Conservation (phyloP, 1,139 yeast species). For the Geotrichum bryndzae region DNA sequence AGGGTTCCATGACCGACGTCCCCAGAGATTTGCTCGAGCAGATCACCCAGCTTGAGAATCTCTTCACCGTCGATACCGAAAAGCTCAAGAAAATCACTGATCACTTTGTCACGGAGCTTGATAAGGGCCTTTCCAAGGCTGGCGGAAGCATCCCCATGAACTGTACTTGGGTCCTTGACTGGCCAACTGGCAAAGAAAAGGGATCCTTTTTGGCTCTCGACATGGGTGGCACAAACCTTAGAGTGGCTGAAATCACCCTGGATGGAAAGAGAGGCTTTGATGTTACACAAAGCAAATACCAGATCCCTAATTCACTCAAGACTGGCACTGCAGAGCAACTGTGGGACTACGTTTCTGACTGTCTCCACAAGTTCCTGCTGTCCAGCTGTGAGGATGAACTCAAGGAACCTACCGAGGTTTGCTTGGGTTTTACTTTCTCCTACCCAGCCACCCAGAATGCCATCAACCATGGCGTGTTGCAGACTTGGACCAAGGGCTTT, state of each 20-base stretch:
- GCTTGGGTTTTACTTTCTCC: conserved; percentile 92
- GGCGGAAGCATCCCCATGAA: conserved; percentile 95
- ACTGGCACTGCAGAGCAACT: conserved; percentile 70
- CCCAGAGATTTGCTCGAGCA: conserved; percentile 59
- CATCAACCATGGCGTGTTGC: conserved; percentile 79
- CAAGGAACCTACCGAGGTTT: conserved; percentile 37
- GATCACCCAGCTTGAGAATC: conserved; percentile 52
- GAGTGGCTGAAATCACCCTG: conserved; percentile 79
- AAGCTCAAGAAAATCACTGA: conserved; percentile 59
- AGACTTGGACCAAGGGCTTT: conserved; percentile 98
- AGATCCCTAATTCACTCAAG: conserved; percentile 66
- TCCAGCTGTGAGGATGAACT: conserved; percentile 41
- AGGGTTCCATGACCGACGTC: conserved; percentile 71
- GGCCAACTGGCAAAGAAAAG: conserved; percentile 83
- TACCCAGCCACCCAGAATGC: conserved; percentile 84
- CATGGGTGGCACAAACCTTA: conserved; percentile 89
- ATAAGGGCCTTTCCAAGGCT: conserved; percentile 64
- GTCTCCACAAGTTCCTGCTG: conserved; percentile 57
- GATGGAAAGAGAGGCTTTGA: conserved; percentile 76
- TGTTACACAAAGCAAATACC: conserved; percentile 74
- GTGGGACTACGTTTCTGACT: conserved; percentile 81
- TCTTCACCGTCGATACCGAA: conserved; percentile 57
- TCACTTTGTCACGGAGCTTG: conserved; percentile 67
- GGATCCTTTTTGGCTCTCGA: conserved; percentile 92
- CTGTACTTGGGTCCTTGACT: conserved; percentile 93